Conservation (phyloP, 495 filamentous ascomycete species). For the Eremomyces bilateralis region DNA sequence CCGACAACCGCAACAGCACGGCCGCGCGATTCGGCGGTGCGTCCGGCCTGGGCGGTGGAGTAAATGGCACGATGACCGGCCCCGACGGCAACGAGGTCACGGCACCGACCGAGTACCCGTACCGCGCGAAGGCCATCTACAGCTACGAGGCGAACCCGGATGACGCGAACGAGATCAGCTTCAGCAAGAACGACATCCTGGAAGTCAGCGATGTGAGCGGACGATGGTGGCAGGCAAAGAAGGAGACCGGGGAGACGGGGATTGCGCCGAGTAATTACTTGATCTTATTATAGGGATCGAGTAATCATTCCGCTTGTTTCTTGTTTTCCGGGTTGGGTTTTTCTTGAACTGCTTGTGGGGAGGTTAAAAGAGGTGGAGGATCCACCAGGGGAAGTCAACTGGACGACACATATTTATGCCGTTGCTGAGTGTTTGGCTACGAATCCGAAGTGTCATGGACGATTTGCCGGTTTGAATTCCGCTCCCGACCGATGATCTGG, state of each 20-base stretch:
- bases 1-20: slow-evolving; percentile 33
- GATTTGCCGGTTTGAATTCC: no score
- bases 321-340: no score
- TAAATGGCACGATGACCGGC: slow-evolving; percentile 6
- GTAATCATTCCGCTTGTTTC: no score
- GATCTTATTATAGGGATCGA: slow-evolving; percentile 67
- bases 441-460: no score
- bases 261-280: slow-evolving; percentile 97
- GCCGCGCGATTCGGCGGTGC: slow-evolving; percentile 30
- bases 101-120: slow-evolving; percentile 75
- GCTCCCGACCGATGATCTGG: no score
- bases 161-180: slow-evolving; percentile 94
- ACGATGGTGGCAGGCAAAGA: slow-evolving; percentile 96
- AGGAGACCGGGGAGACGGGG: slow-evolving; percentile 83
- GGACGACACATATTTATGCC: no score
- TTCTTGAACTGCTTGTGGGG: no score
- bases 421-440: no score
- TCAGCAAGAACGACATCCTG: slow-evolving; percentile 86
- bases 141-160: slow-evolving; percentile 96
- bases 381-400: no score
- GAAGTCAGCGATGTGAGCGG: slow-evolving; percentile 96
- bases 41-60: slow-evolving; percentile 5
- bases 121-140: slow-evolving; percentile 94
- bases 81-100: slow-evolving; percentile 5
- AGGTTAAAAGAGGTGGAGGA: no score